A percentile compares a stretch with the other conserved stretches of the same genome.
These are phyloP conservation scores for Nannochloris sp. DNA, from an alignment of 139 green algal genomes.

Conservation along the genomic window DNA sequence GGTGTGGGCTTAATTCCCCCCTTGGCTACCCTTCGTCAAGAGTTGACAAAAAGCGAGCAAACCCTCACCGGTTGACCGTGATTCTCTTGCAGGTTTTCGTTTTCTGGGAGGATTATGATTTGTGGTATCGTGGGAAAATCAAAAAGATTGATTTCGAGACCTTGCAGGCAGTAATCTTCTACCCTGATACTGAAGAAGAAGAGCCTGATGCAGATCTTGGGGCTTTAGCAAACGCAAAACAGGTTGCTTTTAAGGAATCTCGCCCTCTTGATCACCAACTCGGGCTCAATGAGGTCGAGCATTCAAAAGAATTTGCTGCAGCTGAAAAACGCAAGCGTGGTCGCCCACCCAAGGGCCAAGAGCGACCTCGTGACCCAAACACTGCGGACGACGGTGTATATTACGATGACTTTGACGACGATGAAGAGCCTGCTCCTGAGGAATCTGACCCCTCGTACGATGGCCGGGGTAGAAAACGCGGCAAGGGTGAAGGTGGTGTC, in stretches of 20 bases:
- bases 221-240: not conserved
- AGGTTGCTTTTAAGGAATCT: slow-evolving; percentile 1
- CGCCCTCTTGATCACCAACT: not conserved
- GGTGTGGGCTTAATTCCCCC: not conserved
- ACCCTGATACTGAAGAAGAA: slow-evolving; percentile 4
- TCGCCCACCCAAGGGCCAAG: not conserved
- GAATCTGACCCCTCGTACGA: not conserved
- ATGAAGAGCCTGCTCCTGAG: not conserved
- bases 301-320: not conserved
- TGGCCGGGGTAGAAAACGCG: not conserved
- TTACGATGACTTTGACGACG: not conserved
- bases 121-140: slow-evolving; percentile 5
- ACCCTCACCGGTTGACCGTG: too few species aligned
- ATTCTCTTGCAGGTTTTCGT: not conserved
- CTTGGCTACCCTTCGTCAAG: not conserved
- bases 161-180: not conserved
- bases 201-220: slow-evolving; percentile 1
- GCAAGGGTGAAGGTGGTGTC: not conserved
- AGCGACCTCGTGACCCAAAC: not conserved
- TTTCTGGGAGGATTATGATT: slow-evolving; percentile 6
- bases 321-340: not conserved
- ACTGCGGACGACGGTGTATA: not conserved
- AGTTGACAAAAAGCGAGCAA: not conserved
- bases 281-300: not conserved
- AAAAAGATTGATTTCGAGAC: not conserved